Base-by-base conservation (phyloP, 176 grass and related monocot genomes). In the Rhipidocladum racemiflorum region DNA sequence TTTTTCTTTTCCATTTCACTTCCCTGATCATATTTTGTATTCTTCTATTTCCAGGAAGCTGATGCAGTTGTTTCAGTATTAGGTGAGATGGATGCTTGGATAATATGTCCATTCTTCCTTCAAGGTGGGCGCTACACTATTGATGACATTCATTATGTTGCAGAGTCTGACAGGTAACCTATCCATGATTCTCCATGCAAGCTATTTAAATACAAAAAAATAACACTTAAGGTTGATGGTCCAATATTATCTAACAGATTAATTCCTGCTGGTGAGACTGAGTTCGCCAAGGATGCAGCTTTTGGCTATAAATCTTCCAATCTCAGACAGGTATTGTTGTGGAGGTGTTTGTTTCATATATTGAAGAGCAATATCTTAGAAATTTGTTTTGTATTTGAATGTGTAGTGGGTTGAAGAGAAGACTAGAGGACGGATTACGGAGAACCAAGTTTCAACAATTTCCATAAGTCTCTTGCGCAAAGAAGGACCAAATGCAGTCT, bases 21-120 rank as follows among this genome's bases (percentile, higher is more conserved):
- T 80, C 34, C 42, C 14, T 82, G 46, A 76, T 86, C 42, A 80
- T 68, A 68, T 7, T 30, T 24, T 35, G 7, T 70, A 34, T 50
- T 73, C 38, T 86, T 83, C 16, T 82, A 62, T 86, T 91, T 73
- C 18, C 83, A 97, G 32, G 32, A 97, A 97, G 90, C 92, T 65
- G 90, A 97, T 83, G 90, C 94, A 46, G 92, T 83, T 87, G 86
- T 94, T 61, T 97, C 94, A 61, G 84, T 97, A 86, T 87, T 97
- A 83, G 95, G 95, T 25, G 95, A 97, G 83, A 97, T 97, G 88
- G 95, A 97, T 89, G 95, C 95, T 83, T 97, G 95, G 90, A 97
- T 97, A 83, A 97, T 97, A 65, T 97, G 95, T 56, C 95, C 95
- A 66, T 97, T 97, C 82, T 97, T 97, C 79, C 88, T 97, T 85